Conservation (phyloP, 352 stramenopile genomes). For the Globisporangium barbulae region DNA sequence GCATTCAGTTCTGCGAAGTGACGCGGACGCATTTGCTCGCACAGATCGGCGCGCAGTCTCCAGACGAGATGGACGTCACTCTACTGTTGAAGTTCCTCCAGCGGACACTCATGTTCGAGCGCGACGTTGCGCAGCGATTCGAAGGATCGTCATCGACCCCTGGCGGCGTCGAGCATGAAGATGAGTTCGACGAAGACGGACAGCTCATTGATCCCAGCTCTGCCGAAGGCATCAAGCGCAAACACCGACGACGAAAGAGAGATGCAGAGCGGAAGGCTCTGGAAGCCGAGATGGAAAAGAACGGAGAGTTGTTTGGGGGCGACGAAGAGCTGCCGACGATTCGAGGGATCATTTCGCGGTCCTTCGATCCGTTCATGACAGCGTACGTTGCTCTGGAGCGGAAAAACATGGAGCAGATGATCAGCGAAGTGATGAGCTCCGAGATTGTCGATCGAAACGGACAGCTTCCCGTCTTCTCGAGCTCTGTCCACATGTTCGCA, state of each 20-base stretch:
- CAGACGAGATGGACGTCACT: constrained; percentile 76
- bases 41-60: constrained; percentile 59
- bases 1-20: constrained; percentile 89
- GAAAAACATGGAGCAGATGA: constrained; percentile 94
- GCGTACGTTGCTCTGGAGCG: constrained; percentile 96
- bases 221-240: constrained; percentile 71
- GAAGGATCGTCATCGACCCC: constrained; percentile 35
- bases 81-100: constrained; percentile 69
- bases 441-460: constrained; percentile 94
- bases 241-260: constrained; percentile 71
- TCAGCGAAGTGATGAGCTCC: constrained; percentile 87
- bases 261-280: constrained; percentile 64
- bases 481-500: constrained; percentile 97
- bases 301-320: constrained; percentile 32
- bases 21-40: constrained; percentile 74
- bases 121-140: constrained; percentile 64
- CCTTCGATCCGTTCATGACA: constrained; percentile 98
- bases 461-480: constrained; percentile 95
- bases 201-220: constrained; percentile 71
- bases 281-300: constrained; percentile 64
- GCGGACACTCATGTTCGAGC: constrained; percentile 77
- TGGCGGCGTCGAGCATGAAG: constrained; percentile 46
- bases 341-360: constrained; percentile 84
- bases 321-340: constrained; percentile 66
- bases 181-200: constrained; percentile 69